A percentile compares a stretch with the other conserved stretches of the same genome.
Evolutionary conservation across 2,329 filamentous ascomycete genomes (phyloP).

Genomic region (Fonsecaea pedrosoi): DNA sequence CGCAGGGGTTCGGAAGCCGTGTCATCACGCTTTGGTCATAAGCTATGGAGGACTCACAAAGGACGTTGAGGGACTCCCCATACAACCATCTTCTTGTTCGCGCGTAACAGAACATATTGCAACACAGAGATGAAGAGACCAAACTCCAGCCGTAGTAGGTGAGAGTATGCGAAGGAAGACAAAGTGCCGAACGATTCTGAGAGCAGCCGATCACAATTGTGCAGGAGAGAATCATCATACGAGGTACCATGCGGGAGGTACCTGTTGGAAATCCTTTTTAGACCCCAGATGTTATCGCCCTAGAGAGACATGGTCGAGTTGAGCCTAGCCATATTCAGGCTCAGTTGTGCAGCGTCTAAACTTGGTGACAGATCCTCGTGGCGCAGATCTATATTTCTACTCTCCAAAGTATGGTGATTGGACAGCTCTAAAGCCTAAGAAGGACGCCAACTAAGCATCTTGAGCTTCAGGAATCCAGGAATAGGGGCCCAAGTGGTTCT

Average conservation of each 20-base stretch:
- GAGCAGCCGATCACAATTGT: conserved; percentile 4
- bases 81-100: neutral
- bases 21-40: conserved; percentile 63
- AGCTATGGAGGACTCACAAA: neutral
- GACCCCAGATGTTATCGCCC: neutral
- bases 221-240: neutral
- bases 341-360: neutral
- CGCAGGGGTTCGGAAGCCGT: conserved; percentile 70
- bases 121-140: neutral
- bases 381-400: neutral
- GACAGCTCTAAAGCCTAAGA: neutral
- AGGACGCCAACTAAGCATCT: neutral
- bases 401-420: neutral
- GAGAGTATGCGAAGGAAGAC: conserved; percentile 14
- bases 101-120: neutral
- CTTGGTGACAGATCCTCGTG: neutral
- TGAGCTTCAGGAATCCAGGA: neutral
- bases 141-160: conserved; percentile 39
- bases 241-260: conserved; percentile 1
- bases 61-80: neutral
- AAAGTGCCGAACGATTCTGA: conserved; percentile 13
- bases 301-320: neutral
- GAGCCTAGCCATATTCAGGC: neutral
- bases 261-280: neutral
- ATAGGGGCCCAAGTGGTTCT: neutral